phyloP scores from a whole-genome alignment of 495 filamentous ascomycete species.

The Hypoxylon rickii region DNA sequence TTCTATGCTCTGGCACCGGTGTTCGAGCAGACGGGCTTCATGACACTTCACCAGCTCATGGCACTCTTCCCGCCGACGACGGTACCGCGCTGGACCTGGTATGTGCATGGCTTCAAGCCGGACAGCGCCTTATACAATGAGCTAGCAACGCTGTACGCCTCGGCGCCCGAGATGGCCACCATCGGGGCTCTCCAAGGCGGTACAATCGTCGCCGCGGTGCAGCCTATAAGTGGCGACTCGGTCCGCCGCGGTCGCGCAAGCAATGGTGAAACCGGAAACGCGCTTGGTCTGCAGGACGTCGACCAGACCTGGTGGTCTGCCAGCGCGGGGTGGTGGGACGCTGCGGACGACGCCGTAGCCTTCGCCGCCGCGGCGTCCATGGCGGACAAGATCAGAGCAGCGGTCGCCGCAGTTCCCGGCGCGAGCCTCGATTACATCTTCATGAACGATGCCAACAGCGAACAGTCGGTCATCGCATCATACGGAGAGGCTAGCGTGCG shows the following conservation, averaged over 20 bases:
- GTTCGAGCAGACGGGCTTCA: not conserved
- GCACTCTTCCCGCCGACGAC: not conserved
- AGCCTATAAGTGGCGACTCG: conserved; percentile 4
- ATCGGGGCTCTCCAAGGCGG: not conserved
- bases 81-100: conserved; percentile 2
- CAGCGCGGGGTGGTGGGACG: conserved; percentile 8
- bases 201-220: not conserved
- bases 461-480: conserved; percentile 38
- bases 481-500: conserved; percentile 42
- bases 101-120: not conserved
- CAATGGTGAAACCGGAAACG: conserved; percentile 38
- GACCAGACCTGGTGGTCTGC: conserved; percentile 15
- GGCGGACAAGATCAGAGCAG: not conserved
- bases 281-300: conserved; percentile 23
- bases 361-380: not conserved
- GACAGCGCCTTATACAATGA: conserved; percentile 2
- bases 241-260: conserved; percentile 8
- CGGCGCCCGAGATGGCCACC: not conserved
- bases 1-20: conserved; percentile 7
- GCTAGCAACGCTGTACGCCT: conserved; percentile 8
- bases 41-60: conserved; percentile 1
- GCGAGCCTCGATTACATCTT: conserved; percentile 9
- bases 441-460: conserved; percentile 29
- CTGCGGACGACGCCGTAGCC: conserved; percentile 10
- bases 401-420: not conserved